These are phyloP conservation scores for Bacterosira constricta DNA, from an alignment of 108 stramenopile genomes.

Conservation along the genomic window DNA sequence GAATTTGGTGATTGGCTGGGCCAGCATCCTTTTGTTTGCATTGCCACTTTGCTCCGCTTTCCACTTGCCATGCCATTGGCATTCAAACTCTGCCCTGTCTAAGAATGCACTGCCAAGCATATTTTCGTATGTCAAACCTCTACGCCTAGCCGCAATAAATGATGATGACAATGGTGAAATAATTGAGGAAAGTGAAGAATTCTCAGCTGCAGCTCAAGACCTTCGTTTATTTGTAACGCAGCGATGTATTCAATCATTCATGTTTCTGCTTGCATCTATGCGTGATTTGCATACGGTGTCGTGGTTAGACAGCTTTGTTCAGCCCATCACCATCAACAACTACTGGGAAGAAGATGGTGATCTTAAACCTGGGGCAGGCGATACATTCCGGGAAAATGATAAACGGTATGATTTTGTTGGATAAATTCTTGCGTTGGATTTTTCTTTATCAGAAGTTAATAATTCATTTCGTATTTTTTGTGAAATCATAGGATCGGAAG, in stretches of 20 bases:
- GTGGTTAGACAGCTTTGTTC: conserved; percentile 77
- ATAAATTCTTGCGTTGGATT: not conserved
- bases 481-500: conserved; percentile 26
- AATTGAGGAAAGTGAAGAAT: not conserved
- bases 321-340: conserved; percentile 55
- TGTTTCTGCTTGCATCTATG: conserved; percentile 61
- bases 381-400: conserved; percentile 39
- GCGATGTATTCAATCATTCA: conserved; percentile 73
- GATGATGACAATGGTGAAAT: conserved; percentile 1
- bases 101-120: not conserved
- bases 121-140: not conserved
- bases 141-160: not conserved
- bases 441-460: not conserved
- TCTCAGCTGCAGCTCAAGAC: conserved; percentile 34
- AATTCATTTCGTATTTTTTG: not conserved
- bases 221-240: conserved; percentile 71
- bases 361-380: conserved; percentile 24
- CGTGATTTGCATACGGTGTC: conserved; percentile 72
- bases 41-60: conserved; percentile 5
- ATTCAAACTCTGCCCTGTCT: not conserved
- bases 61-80: not conserved
- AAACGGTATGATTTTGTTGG: conserved; percentile 21
- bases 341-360: conserved; percentile 34
- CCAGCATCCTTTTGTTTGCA: not conserved
- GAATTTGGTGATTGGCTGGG: not conserved